A percentile compares a stretch with the other conserved stretches of the same genome.
phyloP scores from a whole-genome alignment of 306 rosid genomes.

The Psophocarpus tetragonolobus region DNA sequence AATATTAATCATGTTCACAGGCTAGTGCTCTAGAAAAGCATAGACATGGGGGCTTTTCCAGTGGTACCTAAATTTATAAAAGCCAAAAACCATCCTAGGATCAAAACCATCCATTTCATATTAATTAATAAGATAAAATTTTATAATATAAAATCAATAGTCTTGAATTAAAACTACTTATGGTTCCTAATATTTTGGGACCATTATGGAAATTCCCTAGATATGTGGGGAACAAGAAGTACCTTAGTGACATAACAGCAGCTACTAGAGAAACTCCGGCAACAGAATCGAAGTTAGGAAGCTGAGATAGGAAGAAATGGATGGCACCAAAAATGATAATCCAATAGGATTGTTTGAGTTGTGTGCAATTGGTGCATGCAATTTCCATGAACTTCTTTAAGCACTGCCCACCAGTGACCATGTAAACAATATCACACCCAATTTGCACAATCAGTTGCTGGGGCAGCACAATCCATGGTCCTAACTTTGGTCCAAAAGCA shows the following conservation, averaged over 20 bases:
- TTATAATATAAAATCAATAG: not conserved
- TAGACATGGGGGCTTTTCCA: not conserved
- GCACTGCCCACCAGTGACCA: constrained; percentile 93
- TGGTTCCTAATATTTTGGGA: not conserved
- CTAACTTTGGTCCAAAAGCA: constrained; percentile 81
- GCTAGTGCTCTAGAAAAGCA: not conserved
- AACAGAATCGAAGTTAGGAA: constrained; percentile 91
- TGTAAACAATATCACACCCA: constrained; percentile 91
- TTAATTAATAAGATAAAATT: not conserved
- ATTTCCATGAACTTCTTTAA: constrained; percentile 84
- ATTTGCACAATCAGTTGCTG: constrained; percentile 90
- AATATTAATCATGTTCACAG: not conserved
- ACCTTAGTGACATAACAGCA: constrained; percentile 91
- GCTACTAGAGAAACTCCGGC: constrained; percentile 95
- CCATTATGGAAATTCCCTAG: not conserved
- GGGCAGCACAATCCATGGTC: constrained; percentile 91
- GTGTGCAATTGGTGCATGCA: constrained; percentile 79
- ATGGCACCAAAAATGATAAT: constrained; percentile 78
- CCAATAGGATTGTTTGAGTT: constrained; percentile 77
- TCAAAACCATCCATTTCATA: not conserved
- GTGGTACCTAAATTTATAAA: not conserved
- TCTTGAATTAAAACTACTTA: not conserved
- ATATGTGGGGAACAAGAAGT: not conserved
- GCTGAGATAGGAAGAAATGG: constrained; percentile 93
- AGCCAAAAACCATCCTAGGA: not conserved